phyloP scores from a whole-genome alignment of 1,139 yeast species.

The Zhuliangozyma blackwelliae region DNA sequence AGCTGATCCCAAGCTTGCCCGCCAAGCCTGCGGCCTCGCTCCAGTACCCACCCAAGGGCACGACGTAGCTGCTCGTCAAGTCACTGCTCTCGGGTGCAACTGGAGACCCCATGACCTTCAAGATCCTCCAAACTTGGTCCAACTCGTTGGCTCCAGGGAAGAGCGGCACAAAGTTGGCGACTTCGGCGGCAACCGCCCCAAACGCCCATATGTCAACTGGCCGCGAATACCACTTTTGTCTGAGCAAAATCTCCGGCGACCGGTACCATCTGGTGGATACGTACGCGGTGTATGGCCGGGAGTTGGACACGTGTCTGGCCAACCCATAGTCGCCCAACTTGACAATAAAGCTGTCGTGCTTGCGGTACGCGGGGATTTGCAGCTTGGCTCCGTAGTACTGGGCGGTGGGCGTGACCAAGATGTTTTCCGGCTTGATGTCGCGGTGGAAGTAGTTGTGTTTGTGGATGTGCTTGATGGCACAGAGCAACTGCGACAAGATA shows the following conservation, averaged over 20 bases:
- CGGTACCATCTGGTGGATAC: constrained; percentile 97
- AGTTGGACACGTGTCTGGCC: constrained; percentile 59
- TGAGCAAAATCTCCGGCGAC: constrained; percentile 83
- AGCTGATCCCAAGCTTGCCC: constrained; percentile 44
- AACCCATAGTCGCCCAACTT: constrained; percentile 92
- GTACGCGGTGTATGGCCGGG: constrained; percentile 65
- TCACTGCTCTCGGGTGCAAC: constrained; percentile 10
- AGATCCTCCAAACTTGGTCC: constrained; percentile 70
- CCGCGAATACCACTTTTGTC: constrained; percentile 60
- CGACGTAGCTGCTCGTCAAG: constrained; percentile 13
- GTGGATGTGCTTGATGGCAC: constrained; percentile 83
- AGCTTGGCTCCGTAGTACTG: constrained; percentile 48
- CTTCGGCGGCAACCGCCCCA: constrained; percentile 80
- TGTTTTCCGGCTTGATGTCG: constrained; percentile 77
- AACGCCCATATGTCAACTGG: constrained; percentile 95
- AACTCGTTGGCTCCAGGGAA: constrained; percentile 80
- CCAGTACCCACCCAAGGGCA: constrained; percentile 69
- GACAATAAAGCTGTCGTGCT: constrained; percentile 52
- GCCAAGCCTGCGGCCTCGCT: constrained; percentile 52
- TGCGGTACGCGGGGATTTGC: constrained; percentile 34
- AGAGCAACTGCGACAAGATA: constrained; percentile 64
- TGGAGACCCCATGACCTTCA: constrained; percentile 72
- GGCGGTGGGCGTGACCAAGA: constrained; percentile 59
- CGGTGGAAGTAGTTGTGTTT: constrained; percentile 72
- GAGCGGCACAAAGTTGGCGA: constrained; percentile 69